Evolutionary conservation across 345 rosid genomes (phyloP).

Genomic region (Clarkia xantiana): DNA sequence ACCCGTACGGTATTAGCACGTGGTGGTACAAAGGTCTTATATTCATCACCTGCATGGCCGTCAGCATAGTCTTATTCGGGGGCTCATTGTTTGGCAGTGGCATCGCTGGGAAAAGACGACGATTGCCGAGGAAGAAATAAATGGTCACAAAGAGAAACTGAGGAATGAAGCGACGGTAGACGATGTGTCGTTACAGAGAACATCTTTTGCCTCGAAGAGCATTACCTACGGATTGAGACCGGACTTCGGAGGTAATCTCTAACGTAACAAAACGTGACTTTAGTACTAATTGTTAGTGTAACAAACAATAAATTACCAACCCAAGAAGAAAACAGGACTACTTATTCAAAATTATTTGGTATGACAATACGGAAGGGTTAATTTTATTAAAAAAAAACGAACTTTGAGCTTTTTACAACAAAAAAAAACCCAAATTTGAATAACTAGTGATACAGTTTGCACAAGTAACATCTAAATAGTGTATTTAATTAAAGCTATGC

Average conservation of each 20-base stretch:
- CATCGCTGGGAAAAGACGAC: constrained; percentile 38
- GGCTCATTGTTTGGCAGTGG: constrained; percentile 65
- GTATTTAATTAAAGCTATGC: too few relatives aligned
- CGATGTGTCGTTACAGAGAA: constrained; percentile 7
- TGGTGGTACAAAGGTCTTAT: constrained; percentile 93
- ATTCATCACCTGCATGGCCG: constrained; percentile 49
- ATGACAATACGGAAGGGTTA: too few relatives aligned
- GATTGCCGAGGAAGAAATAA: constrained; percentile 9
- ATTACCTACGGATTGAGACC: constrained; percentile 68
- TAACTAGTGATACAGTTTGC: too few relatives aligned
- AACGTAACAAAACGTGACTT: too few relatives aligned
- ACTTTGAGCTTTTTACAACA: too few relatives aligned
- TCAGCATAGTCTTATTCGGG: constrained; percentile 48
- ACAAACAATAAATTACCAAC: too few relatives aligned
- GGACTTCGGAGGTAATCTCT: constrained; percentile 47
- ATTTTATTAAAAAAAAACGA: too few relatives aligned
- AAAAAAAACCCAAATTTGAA: too few relatives aligned
- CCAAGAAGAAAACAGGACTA: too few relatives aligned
- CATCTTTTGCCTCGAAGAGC: constrained; percentile 12
- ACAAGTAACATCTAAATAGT: too few relatives aligned
- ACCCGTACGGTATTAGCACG: constrained; percentile 27
- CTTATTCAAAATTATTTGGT: too few relatives aligned
- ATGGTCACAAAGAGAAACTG: constrained; percentile 3
- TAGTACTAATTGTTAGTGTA: too few relatives aligned
- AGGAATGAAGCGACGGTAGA: constrained; percentile 5